Base-by-base conservation (phyloP, 768 basidiomycete genomes). In the Mrakia hoshinonis region DNA sequence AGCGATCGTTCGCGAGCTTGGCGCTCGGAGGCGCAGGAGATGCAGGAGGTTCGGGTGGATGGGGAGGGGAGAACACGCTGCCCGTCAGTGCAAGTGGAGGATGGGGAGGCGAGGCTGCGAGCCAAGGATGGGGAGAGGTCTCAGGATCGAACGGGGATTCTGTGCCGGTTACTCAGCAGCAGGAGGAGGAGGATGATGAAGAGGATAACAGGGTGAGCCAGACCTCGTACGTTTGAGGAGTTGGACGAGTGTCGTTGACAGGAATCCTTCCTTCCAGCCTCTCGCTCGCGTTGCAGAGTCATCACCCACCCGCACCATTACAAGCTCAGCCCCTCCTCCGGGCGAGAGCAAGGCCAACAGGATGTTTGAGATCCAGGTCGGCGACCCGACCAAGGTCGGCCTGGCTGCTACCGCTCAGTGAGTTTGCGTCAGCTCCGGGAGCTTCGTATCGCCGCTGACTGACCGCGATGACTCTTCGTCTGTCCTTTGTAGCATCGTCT, bases 321-420 rank as follows among this genome's bases (percentile, higher is more conserved):
- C 22, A 31, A 61, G 36, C 34, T 61, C 34, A 38, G 13, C 55
- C 13, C 58, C 55, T 58, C 55, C 55, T 26, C 48, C 65, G 1
- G 58, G 58, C 5, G 58, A 61, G 58, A 38, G n/a, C 24, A 38
- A 60, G 34, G 68, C 70, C 55, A 48, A 62, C 39, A 89, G 90
- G 26, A 82, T 89, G 31, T 97, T 96, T 78, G 79, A 85, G 10
- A 91, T 99, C 74, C 85, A 89, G 0, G 92, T 99, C n/a, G 90
- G 92, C 67, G 96, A 99, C 79, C 96, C 96, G 6, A 93, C 97
- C 75, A 91, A 90, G 75, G 90, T 97, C 54, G 96, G 96, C n/a
- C 92, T 94, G 76, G 91, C 93, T 1, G 91, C 97, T 61, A 88
- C 91, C 70, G 86, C 88, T 51, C 96, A 92, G 58, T 61, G 34